Conservation (phyloP, 148 eudicot species). For the Dysphania ambrosioides region DNA sequence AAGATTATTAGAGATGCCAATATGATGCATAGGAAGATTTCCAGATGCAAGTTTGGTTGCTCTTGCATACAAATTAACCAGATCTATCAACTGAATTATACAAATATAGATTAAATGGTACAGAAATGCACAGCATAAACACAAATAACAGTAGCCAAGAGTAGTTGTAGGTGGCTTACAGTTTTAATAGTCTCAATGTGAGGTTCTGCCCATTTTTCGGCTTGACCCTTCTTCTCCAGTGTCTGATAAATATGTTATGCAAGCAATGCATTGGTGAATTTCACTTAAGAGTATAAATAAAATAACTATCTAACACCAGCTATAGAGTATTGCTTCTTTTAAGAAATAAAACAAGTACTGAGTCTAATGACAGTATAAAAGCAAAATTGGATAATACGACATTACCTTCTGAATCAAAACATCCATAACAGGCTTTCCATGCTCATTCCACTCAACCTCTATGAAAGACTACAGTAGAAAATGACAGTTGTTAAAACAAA, state of each 20-base stretch:
- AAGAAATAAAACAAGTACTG: too few species aligned
- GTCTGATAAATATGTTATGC: constrained; percentile 34
- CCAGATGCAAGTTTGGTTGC: constrained; percentile 6
- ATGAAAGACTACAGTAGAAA: constrained; percentile 49
- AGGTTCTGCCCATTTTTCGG: constrained; percentile 77
- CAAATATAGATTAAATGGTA: neutral
- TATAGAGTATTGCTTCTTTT: too few species aligned
- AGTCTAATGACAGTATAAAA: neutral
- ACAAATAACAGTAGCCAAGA: neutral
- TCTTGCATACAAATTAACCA: constrained; percentile 4
- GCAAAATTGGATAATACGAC: constrained; percentile 21
- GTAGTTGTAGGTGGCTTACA: constrained; percentile 39
- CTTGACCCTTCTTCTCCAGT: constrained; percentile 65
- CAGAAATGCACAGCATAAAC: neutral
- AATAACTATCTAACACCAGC: neutral
- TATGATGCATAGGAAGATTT: constrained; percentile 4
- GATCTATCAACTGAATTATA: neutral
- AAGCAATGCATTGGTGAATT: neutral
- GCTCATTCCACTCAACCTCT: constrained; percentile 63
- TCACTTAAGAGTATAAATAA: neutral
- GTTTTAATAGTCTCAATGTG: constrained; percentile 65
- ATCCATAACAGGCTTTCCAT: constrained; percentile 80
- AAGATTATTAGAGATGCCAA: too few species aligned
- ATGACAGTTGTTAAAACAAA: neutral
- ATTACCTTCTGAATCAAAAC: constrained; percentile 54